Base-by-base conservation (phyloP, 208 protist genomes). In the Jaenimonas drosophilae region DNA sequence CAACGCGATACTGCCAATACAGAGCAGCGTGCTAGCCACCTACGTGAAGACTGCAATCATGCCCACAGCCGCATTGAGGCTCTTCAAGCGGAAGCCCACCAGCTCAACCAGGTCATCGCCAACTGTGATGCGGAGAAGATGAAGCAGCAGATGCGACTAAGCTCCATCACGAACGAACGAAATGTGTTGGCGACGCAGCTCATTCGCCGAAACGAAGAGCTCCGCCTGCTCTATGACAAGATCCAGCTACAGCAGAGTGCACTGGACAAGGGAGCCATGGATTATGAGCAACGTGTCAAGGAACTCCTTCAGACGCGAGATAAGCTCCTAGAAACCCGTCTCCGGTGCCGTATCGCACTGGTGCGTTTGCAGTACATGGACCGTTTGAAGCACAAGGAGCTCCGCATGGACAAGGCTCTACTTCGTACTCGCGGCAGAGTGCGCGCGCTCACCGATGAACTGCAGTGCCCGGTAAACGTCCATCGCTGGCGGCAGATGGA, bases 401-500 rank as follows among this genome's bases (percentile, higher is more conserved):
- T 69, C n/a, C 55, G 59, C 30, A 61, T 97, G n/a, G 71, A 97
- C 56, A 72, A 80, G 27, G 75, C 95, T 46, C 72, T 99, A 20
- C 64, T 97, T 33, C 64, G 81, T 31, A 90, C 98, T 56, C 68
- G 78, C 11, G 84, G 70, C 9, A 91, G 93, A 11, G 84, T 86
- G 17, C 89, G 93, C 19, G 97, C 96, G 5, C 70, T 99, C 16
- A 76, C 74, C 0, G 95, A 99, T 49, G 97, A 99, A 68, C 70
- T 99, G 1, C 69, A 97, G 65, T 97, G 92, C 28, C 97, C 96
- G 14, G 95, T 98, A 57, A 99, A 99, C 66, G 84, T 98, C 17
- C 97, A 99, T 70, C 66, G 96, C 40, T 99, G 98, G 97, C 76
- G 97, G 27, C 88, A 88, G 38, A 64, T 99, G 9, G 95, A 99